These are phyloP conservation scores for Podaxis rugospora DNA, from an alignment of 768 basidiomycete species.

Conservation along the genomic window DNA sequence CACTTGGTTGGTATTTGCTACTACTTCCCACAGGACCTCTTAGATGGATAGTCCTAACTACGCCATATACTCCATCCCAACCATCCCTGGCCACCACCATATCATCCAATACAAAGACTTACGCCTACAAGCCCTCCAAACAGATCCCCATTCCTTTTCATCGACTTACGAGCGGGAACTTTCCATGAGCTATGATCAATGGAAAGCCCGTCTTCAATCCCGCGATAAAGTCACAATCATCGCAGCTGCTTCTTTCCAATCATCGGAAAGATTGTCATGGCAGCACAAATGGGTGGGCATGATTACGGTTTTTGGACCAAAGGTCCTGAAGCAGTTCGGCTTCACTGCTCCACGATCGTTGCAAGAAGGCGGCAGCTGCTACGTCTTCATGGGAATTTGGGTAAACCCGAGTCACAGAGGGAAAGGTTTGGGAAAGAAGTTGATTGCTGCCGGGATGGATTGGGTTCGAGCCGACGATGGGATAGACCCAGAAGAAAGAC, in stretches of 20 bases:
- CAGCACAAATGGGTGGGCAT: conserved; percentile 11
- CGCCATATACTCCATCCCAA: not conserved
- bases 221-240: conserved; percentile 8
- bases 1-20: not conserved
- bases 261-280: conserved; percentile 1
- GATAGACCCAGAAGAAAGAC: not conserved
- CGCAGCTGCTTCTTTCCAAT: conserved; percentile 1
- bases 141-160: conserved; percentile 3
- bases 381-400: conserved; percentile 7
- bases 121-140: conserved; percentile 5
- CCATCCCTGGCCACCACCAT: conserved; percentile 6
- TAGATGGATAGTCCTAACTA: not conserved
- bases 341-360: not conserved
- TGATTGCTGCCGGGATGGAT: conserved; percentile 1
- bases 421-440: conserved; percentile 3
- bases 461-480: conserved; percentile 2
- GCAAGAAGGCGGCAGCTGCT: not conserved
- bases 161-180: conserved; percentile 8
- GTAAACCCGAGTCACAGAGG: conserved; percentile 4
- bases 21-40: not conserved
- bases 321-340: not conserved
- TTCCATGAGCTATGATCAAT: conserved; percentile 3
- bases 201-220: conserved; percentile 10
- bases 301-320: conserved; percentile 6
- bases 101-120: conserved; percentile 10